Conservation (phyloP, 495 filamentous ascomycete species). For the Lindgomyces ingoldianus region DNA sequence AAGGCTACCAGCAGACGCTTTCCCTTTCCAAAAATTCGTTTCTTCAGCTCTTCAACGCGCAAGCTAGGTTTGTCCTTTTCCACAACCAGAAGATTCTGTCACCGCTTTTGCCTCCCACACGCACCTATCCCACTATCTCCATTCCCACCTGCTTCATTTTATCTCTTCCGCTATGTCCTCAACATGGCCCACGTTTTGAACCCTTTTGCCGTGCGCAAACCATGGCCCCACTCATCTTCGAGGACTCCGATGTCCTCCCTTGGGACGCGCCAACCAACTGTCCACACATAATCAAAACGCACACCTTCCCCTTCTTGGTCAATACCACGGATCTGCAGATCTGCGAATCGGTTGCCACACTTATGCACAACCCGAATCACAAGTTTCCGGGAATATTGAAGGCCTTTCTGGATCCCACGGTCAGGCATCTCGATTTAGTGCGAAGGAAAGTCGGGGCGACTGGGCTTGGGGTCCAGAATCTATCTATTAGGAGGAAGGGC, state of each 20-base stretch:
- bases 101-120: not conserved
- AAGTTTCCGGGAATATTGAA: not conserved
- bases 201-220: not conserved
- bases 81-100: no score
- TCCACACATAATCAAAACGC: not conserved
- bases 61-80: no score
- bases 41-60: not conserved
- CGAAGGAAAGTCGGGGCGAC: not conserved
- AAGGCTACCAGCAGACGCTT: no score
- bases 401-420: not conserved
- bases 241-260: not conserved
- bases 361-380: not conserved
- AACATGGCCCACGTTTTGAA: no score
- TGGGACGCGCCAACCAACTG: not conserved
- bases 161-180: no score
- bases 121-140: no score
- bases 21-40: not conserved
- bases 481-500: not conserved
- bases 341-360: not conserved
- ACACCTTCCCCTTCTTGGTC: not conserved
- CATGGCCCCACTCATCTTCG: not conserved
- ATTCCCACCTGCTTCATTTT: no score
- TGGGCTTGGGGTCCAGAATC: not conserved
- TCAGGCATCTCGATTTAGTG: not conserved
- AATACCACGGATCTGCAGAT: not conserved